phyloP scores from a whole-genome alignment of 2,329 filamentous ascomycete species.

The Trichoderma aggressivum region DNA sequence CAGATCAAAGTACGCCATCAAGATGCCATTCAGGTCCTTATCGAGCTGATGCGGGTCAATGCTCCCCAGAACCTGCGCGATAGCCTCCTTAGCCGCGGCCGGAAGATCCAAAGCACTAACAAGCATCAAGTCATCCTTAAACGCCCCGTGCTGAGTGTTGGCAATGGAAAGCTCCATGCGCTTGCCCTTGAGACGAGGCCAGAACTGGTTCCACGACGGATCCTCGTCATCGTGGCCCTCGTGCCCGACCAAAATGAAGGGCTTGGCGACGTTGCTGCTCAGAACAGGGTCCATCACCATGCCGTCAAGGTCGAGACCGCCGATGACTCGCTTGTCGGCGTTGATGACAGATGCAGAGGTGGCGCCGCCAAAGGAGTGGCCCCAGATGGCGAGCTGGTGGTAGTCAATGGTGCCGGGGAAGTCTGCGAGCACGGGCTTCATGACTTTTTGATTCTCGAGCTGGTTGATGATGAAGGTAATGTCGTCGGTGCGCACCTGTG shows the following conservation, averaged over 20 bases:
- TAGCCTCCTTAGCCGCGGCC: neutral
- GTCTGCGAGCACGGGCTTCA: slow-evolving; percentile 20
- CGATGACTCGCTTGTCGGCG: slow-evolving; percentile 32
- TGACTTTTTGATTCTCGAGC: slow-evolving; percentile 25
- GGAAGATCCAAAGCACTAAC: slow-evolving; percentile 26
- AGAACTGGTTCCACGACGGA: slow-evolving; percentile 32
- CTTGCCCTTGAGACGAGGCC: slow-evolving; percentile 25
- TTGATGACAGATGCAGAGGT: slow-evolving; percentile 33
- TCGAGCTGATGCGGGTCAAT: slow-evolving; percentile 22
- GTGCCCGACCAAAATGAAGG: slow-evolving; percentile 33
- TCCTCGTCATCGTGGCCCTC: slow-evolving; percentile 31
- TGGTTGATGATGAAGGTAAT: slow-evolving; percentile 37
- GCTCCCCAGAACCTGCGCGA: slow-evolving; percentile 21
- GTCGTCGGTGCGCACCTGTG: slow-evolving; percentile 36
- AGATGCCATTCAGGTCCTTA: slow-evolving; percentile 22
- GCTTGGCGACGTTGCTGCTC: slow-evolving; percentile 26
- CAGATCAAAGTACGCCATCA: slow-evolving; percentile 25
- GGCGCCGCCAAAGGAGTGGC: slow-evolving; percentile 41
- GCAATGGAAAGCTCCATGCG: slow-evolving; percentile 27
- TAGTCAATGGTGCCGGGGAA: slow-evolving; percentile 28
- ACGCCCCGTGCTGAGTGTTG: slow-evolving; percentile 31
- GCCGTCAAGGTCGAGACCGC: slow-evolving; percentile 43
- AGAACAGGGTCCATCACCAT: slow-evolving; percentile 31
- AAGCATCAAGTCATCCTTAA: slow-evolving; percentile 32
- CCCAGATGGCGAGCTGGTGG: slow-evolving; percentile 33